Conservation (phyloP, 2,329 filamentous ascomycete species). For the Endocalyx cinctus region DNA sequence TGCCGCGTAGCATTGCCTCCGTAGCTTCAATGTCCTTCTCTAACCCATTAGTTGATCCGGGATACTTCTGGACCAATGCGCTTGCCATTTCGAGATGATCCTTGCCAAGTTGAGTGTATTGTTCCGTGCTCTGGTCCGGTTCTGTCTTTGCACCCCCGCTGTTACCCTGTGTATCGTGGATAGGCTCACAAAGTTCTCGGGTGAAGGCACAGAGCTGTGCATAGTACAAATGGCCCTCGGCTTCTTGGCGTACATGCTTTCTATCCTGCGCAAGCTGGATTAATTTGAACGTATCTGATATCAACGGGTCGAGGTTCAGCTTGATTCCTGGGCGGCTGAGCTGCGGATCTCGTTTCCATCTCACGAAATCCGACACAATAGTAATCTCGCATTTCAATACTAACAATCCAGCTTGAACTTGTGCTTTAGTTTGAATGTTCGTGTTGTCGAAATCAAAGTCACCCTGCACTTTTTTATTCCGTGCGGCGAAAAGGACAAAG, state of each 20-base stretch:
- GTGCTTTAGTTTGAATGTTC: conserved; percentile 29
- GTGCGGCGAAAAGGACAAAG: conserved; percentile 36
- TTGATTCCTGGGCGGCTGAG: conserved; percentile 8
- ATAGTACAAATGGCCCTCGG: conserved; percentile 47
- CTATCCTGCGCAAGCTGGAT: too few species aligned
- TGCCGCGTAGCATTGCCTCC: conserved; percentile 39
- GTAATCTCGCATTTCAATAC: conserved; percentile 44
- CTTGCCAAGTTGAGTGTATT: too few species aligned
- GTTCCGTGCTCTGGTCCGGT: too few species aligned
- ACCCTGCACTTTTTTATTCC: conserved; percentile 17
- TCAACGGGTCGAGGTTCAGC: too few species aligned
- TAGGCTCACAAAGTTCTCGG: conserved; percentile 19
- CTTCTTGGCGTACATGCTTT: conserved; percentile 36
- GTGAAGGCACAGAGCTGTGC: conserved; percentile 44
- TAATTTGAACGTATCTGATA: too few species aligned
- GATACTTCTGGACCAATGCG: conserved; percentile 4
- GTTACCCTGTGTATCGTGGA: too few species aligned
- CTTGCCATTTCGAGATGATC: conserved; percentile 11
- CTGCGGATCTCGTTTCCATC: conserved; percentile 8
- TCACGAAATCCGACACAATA: conserved; percentile 38
- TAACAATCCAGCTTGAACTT: conserved; percentile 39
- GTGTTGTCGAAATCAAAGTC: conserved; percentile 32
- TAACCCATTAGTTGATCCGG: conserved; percentile 22
- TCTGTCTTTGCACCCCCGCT: too few species aligned
- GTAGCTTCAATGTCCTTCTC: conserved; percentile 41